Conservation (phyloP, 495 filamentous ascomycete species). For the Aspergillus mulundensis region DNA sequence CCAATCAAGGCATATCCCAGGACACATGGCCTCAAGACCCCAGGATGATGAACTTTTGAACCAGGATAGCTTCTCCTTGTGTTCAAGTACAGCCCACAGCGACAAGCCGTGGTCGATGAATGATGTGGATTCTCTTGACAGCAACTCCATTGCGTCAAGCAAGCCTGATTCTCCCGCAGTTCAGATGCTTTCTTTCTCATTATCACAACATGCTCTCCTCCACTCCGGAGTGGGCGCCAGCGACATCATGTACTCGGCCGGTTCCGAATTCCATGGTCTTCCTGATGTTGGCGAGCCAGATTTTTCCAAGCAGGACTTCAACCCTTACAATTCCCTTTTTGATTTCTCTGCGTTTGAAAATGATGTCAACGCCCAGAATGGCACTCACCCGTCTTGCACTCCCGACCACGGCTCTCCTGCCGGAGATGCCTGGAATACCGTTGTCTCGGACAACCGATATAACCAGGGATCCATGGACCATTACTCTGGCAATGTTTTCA, state of each 20-base stretch:
- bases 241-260: conserved; percentile 44
- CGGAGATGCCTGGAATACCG: conserved; percentile 39
- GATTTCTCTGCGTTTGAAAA: conserved; percentile 44
- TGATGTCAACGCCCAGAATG: conserved; percentile 38
- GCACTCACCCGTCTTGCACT: conserved; percentile 27
- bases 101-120: conserved; percentile 41
- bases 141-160: conserved; percentile 30
- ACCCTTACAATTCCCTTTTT: conserved; percentile 36
- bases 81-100: conserved; percentile 35
- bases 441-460: conserved; percentile 35
- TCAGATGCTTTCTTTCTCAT: conserved; percentile 45
- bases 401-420: conserved; percentile 42
- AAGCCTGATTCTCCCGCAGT: conserved; percentile 43
- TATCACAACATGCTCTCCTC: conserved; percentile 41
- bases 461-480: conserved; percentile 42
- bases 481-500: conserved; percentile 35
- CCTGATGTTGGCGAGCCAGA: conserved; percentile 41
- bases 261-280: conserved; percentile 41
- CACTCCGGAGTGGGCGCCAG: conserved; percentile 39
- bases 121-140: conserved; percentile 38
- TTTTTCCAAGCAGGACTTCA: conserved; percentile 32
- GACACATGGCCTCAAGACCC: conserved; percentile 39
- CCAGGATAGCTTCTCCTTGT: conserved; percentile 43
- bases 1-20: conserved; percentile 35
- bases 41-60: conserved; percentile 48